Percentiles rank a stretch among this genome's conserved stretches.
phyloP scores from a whole-genome alignment of 352 stramenopile species.

The Globisporangium iwayamae region DNA sequence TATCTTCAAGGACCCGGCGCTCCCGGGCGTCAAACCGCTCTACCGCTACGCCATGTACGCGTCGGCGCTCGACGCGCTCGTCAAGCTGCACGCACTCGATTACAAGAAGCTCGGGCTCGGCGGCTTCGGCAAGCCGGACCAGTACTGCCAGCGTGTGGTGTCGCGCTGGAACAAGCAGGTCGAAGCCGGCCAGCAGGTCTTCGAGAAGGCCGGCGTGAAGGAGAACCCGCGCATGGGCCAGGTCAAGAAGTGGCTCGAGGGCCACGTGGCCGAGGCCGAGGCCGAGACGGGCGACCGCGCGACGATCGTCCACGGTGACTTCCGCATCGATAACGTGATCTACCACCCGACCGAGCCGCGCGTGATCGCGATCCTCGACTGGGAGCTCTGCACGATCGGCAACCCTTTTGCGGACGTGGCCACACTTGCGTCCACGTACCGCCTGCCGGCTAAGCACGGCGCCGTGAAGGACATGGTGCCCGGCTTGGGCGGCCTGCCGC shows the following conservation, averaged over 20 bases:
- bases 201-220: constrained; percentile 42
- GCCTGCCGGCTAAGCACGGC: constrained; percentile 29
- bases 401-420: constrained; percentile 82
- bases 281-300: constrained; percentile 33
- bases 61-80: constrained; percentile 59
- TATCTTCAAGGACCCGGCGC: constrained; percentile 69
- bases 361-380: constrained; percentile 83
- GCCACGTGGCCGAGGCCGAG: constrained; percentile 43
- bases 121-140: constrained; percentile 56
- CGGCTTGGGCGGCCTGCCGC: constrained; percentile 33
- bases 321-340: constrained; percentile 86
- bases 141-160: constrained; percentile 77
- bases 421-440: constrained; percentile 58
- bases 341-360: constrained; percentile 82
- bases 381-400: constrained; percentile 85
- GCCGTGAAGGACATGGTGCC: constrained; percentile 54
- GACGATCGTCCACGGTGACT: constrained; percentile 83
- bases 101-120: constrained; percentile 48
- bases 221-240: constrained; percentile 53
- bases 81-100: constrained; percentile 63
- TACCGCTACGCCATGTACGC: constrained; percentile 83
- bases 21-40: constrained; percentile 58
- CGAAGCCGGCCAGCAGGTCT: constrained; percentile 39
- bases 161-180: constrained; percentile 72
- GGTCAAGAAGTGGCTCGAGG: constrained; percentile 61